Evolutionary conservation across 1,284 basidiomycete genomes (phyloP), one percentile per base, ranked within the genome.

Genomic region (Trametes sp.): DNA sequence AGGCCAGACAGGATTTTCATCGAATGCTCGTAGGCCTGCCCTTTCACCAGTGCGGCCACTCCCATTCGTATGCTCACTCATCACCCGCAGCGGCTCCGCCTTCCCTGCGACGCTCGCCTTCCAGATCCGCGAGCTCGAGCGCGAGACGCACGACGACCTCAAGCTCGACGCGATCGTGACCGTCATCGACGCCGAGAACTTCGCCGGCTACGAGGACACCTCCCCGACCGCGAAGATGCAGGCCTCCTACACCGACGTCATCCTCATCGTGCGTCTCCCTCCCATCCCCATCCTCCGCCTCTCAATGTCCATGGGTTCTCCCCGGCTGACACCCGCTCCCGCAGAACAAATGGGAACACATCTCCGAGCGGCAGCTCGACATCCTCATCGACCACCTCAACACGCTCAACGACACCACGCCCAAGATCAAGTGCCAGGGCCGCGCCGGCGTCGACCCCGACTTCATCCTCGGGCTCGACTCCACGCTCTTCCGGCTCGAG

Each of bases 61-160:
- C 55, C 52, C n/a, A 38, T 63, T 24, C 54, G 64, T 53, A 29
- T 54, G 16, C 38, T 5, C 35, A 2, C 19, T 23, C 5, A 19
- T 3, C 23, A 6, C 5, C 13, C 35, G 35, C 70, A 90, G 93
- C 49, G 94, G 95, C 11, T 96, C 94, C 9, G 92, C 92, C 1
- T 94, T 94, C 70, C 92, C 95, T 14, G 95, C 95, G 3, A 96
- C 94, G 0, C 82, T 97, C 29, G 94, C 95, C 0, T 93, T 96
- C 71, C 95, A 96, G 73, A 94, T 97, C 62, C 89, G 93, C 52
- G 90, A 95, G 73, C 81, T 97, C 29, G 94, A 95, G 75, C 83
- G 84, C 41, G 86, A 92, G 70, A 94, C 92, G 1, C 75, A 82
- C 3, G 81, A 88, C 29, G 92, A 89, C 55, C 84, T 97, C 71